phyloP scores from a whole-genome alignment of 768 basidiomycete species.

The Tephrocybe sp. region DNA sequence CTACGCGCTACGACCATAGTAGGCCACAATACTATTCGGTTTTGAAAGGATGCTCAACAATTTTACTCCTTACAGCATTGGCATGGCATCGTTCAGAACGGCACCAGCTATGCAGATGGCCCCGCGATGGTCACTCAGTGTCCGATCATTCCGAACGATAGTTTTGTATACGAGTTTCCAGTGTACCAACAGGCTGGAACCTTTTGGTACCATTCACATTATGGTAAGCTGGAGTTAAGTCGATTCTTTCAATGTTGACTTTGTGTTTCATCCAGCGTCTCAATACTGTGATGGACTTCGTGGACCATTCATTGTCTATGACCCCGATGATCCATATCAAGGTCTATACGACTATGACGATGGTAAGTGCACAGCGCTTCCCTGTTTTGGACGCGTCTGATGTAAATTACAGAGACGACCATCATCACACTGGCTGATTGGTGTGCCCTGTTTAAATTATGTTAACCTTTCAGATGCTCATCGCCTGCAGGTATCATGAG shows the following conservation, averaged over 20 bases:
- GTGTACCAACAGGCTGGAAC: slow-evolving; percentile 3
- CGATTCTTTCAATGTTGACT: neutral
- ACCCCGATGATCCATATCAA: slow-evolving; percentile 3
- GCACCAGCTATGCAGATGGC: slow-evolving; percentile 5
- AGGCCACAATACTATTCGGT: neutral
- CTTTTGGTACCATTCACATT: slow-evolving; percentile 9
- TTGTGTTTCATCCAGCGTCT: neutral
- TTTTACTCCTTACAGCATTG: slow-evolving; percentile 1
- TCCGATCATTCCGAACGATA: slow-evolving; percentile 4
- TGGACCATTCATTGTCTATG: slow-evolving; percentile 7
- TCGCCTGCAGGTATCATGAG: slow-evolving; percentile 6
- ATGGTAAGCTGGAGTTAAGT: slow-evolving; percentile 1
- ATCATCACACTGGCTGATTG: slow-evolving; percentile 10
- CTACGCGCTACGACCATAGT: neutral
- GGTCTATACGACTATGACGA: slow-evolving; percentile 4
- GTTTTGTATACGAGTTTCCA: slow-evolving; percentile 3
- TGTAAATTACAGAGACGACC: slow-evolving; percentile 5
- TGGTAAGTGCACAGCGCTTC: neutral
- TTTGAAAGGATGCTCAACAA: neutral
- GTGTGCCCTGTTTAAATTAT: neutral
- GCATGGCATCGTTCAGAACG: slow-evolving; percentile 7
- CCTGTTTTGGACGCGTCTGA: too few species aligned
- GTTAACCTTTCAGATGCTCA: too few species aligned
- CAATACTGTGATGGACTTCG: slow-evolving; percentile 10
- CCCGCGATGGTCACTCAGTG: slow-evolving; percentile 6